These are phyloP conservation scores for Gilbertella persicaria DNA, from an alignment of 371 early-diverging fungal genomes.

Conservation along the genomic window DNA sequence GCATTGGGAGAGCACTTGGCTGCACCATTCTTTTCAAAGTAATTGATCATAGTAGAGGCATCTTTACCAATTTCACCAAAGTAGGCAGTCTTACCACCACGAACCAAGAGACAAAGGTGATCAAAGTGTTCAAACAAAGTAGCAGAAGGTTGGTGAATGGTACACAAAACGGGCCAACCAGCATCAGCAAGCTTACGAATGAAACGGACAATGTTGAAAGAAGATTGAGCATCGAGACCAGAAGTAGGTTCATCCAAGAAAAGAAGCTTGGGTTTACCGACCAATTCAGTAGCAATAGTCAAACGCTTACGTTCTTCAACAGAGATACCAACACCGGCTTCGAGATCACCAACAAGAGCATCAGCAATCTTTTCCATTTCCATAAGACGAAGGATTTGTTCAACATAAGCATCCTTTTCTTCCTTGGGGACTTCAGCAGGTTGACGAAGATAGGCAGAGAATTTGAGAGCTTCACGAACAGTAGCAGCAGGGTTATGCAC, in stretches of 20 bases:
- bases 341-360: conserved; percentile 61
- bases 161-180: conserved; percentile 74
- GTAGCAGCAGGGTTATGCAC: conserved; percentile 67
- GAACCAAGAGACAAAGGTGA: conserved; percentile 74
- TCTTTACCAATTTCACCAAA: conserved; percentile 74
- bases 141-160: conserved; percentile 88
- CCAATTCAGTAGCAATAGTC: conserved; percentile 73
- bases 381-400: conserved; percentile 67
- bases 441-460: conserved; percentile 73
- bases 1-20: conserved; percentile 58
- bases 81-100: conserved; percentile 80
- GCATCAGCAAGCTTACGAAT: conserved; percentile 72
- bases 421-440: conserved; percentile 57
- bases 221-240: conserved; percentile 70
- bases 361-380: conserved; percentile 67
- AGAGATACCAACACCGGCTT: conserved; percentile 62
- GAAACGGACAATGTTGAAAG: conserved; percentile 75
- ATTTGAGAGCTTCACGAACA: conserved; percentile 73
- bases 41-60: conserved; percentile 52
- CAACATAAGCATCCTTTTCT: conserved; percentile 70
- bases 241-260: conserved; percentile 90
- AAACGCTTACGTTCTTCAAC: conserved; percentile 69
- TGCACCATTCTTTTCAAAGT: conserved; percentile 70
- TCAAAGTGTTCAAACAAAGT: conserved; percentile 84
- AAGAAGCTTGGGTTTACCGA: conserved; percentile 74